Base-by-base conservation (phyloP, 2,329 filamentous ascomycete genomes). In the Pseudogymnoascus sp. region DNA sequence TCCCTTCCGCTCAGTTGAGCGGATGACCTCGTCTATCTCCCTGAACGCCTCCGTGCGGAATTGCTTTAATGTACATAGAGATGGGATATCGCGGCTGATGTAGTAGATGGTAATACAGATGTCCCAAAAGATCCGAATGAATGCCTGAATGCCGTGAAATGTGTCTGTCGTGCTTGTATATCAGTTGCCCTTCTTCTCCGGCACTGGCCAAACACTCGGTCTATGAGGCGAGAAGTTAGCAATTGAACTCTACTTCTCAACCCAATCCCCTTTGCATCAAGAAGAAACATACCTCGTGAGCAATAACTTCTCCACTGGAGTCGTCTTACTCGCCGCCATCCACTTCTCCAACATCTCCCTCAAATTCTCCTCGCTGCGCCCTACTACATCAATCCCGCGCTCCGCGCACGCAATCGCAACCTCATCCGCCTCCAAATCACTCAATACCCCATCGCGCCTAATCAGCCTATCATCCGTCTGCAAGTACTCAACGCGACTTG, bases 381-480 rank as follows among this genome's bases (percentile, higher is more conserved):
- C 80, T 26, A 83, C 67, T 8, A 83, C 79, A 68, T 83, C 76
- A 37, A 89, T 78, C 0, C 87, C 90, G 12, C 89, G 80, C 66
- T 91, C 89, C 63, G 84, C 80, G 69, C 88, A 89, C 12, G 90
- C 90, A 64, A 91, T 80, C 64, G 77, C 76, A 19, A 92, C 76
- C 77, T 95, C 91, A 39, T 83, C 81, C 6, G 75, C 75, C 66
- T 81, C 81, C 68, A 95, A 76, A 21, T 75, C 80, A 2, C 71
- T 66, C 4, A 83, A 80, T 0, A 87, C 89, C 1, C 89, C 89
- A 55, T 83, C 82, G 38, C 79, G 76, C 16, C 80, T 69, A 58
- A 97, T 81, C 72, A 93, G 77, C 66, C 70, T 74, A 74, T 95
- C 91, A 75, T 97, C 92, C 38, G 80, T 75, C 52, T 80, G 80